Evolutionary conservation across 179 eudicot species (phyloP).

Genomic region (Beta corolliflora): DNA sequence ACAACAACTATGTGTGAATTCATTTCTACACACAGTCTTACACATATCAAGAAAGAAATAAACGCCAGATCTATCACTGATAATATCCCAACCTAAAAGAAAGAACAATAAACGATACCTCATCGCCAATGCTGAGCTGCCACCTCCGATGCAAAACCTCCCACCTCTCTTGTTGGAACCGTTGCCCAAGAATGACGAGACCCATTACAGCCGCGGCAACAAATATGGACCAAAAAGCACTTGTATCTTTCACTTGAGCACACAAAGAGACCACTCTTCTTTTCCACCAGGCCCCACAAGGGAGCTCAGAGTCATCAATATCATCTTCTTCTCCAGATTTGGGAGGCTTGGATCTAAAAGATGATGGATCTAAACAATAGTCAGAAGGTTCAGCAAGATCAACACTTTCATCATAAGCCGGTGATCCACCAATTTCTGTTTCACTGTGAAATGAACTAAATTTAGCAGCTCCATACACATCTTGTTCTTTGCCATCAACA

Average conservation of each 20-base stretch:
- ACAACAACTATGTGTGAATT: too few relatives aligned
- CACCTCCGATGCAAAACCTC: slow-evolving; percentile 71
- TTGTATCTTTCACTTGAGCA: slow-evolving; percentile 87
- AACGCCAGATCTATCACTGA: not conserved
- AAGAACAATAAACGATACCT: slow-evolving; percentile 43
- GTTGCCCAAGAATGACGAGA: slow-evolving; percentile 82
- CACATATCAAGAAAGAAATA: not conserved
- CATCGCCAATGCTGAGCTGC: slow-evolving; percentile 58
- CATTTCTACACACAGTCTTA: too few relatives aligned
- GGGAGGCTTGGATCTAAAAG: slow-evolving; percentile 29
- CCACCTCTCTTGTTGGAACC: slow-evolving; percentile 91
- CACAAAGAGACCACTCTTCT: slow-evolving; percentile 59
- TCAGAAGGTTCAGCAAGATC: slow-evolving; percentile 51
- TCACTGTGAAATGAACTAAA: slow-evolving; percentile 40
- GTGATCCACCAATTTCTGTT: slow-evolving; percentile 38
- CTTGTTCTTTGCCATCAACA: slow-evolving; percentile 47
- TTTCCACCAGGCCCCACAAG: slow-evolving; percentile 92
- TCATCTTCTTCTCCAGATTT: slow-evolving; percentile 47
- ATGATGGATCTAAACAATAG: slow-evolving; percentile 37
- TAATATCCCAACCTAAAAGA: not conserved
- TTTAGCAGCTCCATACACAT: slow-evolving; percentile 38
- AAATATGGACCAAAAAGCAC: slow-evolving; percentile 82
- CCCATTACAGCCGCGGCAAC: slow-evolving; percentile 98
- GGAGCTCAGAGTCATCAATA: slow-evolving; percentile 53
- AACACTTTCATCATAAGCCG: slow-evolving; percentile 38